Evolutionary conservation across 1,284 basidiomycete genomes (phyloP).

Genomic region (Uromyces viciae-fabae): DNA sequence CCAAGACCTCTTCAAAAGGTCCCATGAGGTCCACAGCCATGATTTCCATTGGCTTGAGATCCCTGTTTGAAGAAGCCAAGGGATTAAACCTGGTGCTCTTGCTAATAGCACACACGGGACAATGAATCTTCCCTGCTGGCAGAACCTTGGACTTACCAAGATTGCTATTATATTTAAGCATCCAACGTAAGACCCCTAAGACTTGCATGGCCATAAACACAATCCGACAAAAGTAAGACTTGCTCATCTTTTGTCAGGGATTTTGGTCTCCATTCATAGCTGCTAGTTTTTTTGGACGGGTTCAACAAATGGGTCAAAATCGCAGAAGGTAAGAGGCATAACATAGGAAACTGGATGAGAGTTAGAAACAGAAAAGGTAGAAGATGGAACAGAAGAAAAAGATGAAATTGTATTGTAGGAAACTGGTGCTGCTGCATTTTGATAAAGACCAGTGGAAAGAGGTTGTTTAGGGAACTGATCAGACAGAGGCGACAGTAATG

Average conservation of each 20-base stretch:
- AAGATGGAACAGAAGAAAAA: neutral
- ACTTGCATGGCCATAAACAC: neutral
- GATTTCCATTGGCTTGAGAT: no score
- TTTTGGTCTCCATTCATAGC: neutral
- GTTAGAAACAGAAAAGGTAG: neutral
- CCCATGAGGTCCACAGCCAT: no score
- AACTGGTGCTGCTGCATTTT: no score
- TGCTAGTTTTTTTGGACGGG: neutral
- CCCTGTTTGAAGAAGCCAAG: neutral
- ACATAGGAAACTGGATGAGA: neutral
- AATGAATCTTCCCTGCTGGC: neutral
- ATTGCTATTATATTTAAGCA: neutral
- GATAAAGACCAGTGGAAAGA: no score
- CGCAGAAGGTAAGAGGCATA: neutral
- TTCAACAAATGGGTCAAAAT: neutral
- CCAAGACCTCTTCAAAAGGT: no score
- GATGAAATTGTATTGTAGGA: neutral
- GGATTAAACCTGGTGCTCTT: neutral
- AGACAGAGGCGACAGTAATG: neutral
- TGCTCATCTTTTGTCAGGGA: neutral
- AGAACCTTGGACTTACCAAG: neutral
- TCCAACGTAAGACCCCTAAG: neutral
- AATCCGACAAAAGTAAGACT: neutral
- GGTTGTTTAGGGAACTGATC: neutral
- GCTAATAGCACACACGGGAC: neutral